Evolutionary conservation across 345 rosid species (phyloP).

Genomic region (Anastatica hierochuntica): DNA sequence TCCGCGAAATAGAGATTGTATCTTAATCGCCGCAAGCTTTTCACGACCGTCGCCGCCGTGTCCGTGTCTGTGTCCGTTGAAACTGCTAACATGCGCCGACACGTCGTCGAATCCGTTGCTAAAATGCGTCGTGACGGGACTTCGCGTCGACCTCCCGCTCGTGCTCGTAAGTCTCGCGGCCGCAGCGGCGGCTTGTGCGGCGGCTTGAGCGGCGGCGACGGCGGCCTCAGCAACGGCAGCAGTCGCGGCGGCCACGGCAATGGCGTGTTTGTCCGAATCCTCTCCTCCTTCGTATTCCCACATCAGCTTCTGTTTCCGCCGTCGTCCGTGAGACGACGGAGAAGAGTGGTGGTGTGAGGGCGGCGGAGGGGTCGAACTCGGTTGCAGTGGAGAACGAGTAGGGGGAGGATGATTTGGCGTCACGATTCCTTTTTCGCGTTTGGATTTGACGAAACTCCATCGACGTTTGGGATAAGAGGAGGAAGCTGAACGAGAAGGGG

Average conservation of each 20-base stretch:
- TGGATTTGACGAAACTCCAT: slow-evolving; percentile 82
- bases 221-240: slow-evolving; percentile 80
- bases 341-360: slow-evolving; percentile 1
- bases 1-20: slow-evolving; percentile 84
- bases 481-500: slow-evolving; percentile 21
- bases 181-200: no score
- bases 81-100: slow-evolving; percentile 21
- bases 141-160: slow-evolving; percentile 45
- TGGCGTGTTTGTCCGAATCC: slow-evolving; percentile 46
- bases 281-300: slow-evolving; percentile 15
- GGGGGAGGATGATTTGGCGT: neutral
- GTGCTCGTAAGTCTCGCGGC: slow-evolving; percentile 63
- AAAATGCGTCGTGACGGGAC: slow-evolving; percentile 6
- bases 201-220: slow-evolving; percentile 68
- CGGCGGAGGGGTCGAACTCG: slow-evolving; percentile 7
- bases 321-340: slow-evolving; percentile 5
- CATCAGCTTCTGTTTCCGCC: slow-evolving; percentile 5
- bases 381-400: neutral
- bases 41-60: slow-evolving; percentile 17
- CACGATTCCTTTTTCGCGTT: slow-evolving; percentile 33
- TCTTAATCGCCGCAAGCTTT: slow-evolving; percentile 54
- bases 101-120: slow-evolving; percentile 10
- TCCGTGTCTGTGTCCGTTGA: neutral
- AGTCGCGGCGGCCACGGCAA: slow-evolving; percentile 74
- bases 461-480: slow-evolving; percentile 37